Evolutionary conservation across 139 green algal species (phyloP).

Genomic region (Zygnema cylindricum): DNA sequence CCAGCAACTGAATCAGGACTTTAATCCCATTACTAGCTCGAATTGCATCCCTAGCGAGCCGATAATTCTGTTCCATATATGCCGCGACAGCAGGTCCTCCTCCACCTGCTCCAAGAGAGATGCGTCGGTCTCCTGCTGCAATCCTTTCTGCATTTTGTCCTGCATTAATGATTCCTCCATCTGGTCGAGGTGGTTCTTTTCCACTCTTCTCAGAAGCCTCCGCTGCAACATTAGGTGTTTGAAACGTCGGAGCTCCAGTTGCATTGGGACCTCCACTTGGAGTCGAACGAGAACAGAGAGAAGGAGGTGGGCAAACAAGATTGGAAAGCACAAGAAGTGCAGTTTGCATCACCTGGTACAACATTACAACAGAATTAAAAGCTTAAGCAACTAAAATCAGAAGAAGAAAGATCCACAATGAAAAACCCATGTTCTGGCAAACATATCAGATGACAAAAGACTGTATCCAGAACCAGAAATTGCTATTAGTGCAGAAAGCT

Average conservation of each 20-base stretch:
- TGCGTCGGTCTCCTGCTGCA: constrained; percentile 43
- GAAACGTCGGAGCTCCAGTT: not conserved
- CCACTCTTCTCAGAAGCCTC: not conserved
- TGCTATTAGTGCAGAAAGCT: too few relatives aligned
- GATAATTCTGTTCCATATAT: constrained; percentile 66
- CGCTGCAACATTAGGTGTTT: not conserved
- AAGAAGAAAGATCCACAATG: too few relatives aligned
- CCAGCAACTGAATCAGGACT: constrained; percentile 42
- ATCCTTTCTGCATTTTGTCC: constrained; percentile 5
- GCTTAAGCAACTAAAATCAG: too few relatives aligned
- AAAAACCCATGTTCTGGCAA: too few relatives aligned
- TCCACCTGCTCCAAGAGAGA: constrained; percentile 44
- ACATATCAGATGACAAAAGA: too few relatives aligned
- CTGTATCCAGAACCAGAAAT: too few relatives aligned
- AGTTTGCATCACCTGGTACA: constrained; percentile 55
- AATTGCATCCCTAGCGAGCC: constrained; percentile 63
- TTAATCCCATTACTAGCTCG: constrained; percentile 71
- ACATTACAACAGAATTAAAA: too few relatives aligned
- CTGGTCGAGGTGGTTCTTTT: not conserved
- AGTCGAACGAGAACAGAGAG: constrained; percentile 33
- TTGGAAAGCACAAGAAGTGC: constrained; percentile 72
- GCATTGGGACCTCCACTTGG: not conserved
- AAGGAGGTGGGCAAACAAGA: constrained; percentile 65
- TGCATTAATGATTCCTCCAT: not conserved
- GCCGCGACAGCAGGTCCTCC: constrained; percentile 44